These are phyloP conservation scores for Otatea glauca DNA, from an alignment of 176 grass and related monocot genomes.

Conservation along the genomic window DNA sequence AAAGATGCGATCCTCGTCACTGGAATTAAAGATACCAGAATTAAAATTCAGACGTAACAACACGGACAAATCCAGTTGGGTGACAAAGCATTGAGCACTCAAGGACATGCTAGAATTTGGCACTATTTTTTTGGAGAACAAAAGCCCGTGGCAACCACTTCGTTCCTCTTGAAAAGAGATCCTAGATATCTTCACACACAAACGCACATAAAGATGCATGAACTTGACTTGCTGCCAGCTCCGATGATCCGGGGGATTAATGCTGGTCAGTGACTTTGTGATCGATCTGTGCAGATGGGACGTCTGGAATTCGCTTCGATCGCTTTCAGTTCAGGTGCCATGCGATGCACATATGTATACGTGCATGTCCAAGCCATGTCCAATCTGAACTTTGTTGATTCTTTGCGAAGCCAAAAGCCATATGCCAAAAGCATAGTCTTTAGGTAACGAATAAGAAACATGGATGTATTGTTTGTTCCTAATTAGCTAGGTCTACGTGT, in stretches of 20 bases:
- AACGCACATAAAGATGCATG: neutral
- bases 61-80: neutral
- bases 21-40: constrained; percentile 36
- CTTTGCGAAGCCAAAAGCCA: neutral
- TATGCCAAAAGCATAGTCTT: neutral
- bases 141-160: neutral
- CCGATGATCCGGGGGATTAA: neutral
- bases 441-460: neutral
- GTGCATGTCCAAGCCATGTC: neutral
- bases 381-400: neutral
- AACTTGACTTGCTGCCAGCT: neutral
- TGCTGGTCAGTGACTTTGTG: neutral
- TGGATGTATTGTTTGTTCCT: neutral
- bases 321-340: neutral
- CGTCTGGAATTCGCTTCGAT: neutral
- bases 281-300: neutral
- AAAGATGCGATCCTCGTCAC: constrained; percentile 27
- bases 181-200: neutral
- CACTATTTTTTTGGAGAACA: too few relatives aligned
- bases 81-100: neutral
- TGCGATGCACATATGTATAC: neutral
- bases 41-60: constrained; percentile 47
- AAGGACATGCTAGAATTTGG: neutral
- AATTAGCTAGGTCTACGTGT: neutral
- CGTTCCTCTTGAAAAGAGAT: neutral